Conservation (phyloP, 164 flowering plant genomes). For the Paratinospora sagittata region DNA sequence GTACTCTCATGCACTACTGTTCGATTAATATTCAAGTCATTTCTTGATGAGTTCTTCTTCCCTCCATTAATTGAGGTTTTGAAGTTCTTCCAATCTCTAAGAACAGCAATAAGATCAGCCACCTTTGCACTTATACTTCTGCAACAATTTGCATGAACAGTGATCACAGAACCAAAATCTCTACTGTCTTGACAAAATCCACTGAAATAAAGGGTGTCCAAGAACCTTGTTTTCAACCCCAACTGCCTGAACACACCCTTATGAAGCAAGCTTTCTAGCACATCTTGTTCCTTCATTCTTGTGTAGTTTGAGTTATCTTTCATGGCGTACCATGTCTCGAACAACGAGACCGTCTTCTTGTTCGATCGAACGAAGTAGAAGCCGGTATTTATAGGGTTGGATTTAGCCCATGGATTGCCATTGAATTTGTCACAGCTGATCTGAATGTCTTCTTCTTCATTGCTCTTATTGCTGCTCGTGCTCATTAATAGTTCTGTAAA, state of each 20-base stretch:
- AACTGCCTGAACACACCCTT: constrained; percentile 17
- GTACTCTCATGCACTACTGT: not conserved
- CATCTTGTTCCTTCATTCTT: constrained; percentile 71
- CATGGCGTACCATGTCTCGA: constrained; percentile 40
- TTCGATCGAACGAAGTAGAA: constrained; percentile 54
- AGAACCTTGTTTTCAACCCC: constrained; percentile 6
- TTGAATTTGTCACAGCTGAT: constrained; percentile 46
- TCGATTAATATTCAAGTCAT: not conserved
- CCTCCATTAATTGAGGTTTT: not conserved
- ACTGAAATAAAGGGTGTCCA: constrained; percentile 3
- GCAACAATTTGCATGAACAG: constrained; percentile 13
- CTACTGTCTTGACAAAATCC: constrained; percentile 10
- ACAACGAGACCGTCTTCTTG: constrained; percentile 48
- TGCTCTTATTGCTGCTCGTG: constrained; percentile 20
- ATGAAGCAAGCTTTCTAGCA: constrained; percentile 26
- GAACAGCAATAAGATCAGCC: not conserved
- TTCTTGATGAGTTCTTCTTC: not conserved
- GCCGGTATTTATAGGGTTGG: constrained; percentile 49
- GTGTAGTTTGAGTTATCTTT: constrained; percentile 44
- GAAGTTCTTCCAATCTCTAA: constrained; percentile 6
- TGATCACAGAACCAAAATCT: not conserved
- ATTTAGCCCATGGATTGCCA: constrained; percentile 27
- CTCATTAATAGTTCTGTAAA: constrained; percentile 27
- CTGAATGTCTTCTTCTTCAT: constrained; percentile 60
- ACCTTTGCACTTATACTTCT: not conserved